Evolutionary conservation across 2,329 filamentous ascomycete genomes (phyloP).

Genomic region (Ophiostoma australiae): DNA sequence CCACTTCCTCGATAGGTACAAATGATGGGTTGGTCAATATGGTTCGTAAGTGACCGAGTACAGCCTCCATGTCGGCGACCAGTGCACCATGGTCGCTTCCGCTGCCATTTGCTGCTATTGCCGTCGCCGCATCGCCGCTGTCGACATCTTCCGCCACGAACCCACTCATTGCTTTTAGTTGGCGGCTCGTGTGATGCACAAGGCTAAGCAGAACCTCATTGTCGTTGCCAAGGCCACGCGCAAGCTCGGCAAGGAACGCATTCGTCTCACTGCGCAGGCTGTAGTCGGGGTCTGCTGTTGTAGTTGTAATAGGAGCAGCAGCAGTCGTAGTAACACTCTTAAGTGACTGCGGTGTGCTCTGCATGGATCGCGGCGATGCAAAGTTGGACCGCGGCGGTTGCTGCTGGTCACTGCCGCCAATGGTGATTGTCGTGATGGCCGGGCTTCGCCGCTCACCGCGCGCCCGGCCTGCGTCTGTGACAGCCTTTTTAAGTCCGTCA

Average conservation of each 20-base stretch:
- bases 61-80: conserved; percentile 65
- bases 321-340: not conserved
- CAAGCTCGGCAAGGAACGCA: conserved; percentile 79
- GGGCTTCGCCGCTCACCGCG: conserved; percentile 53
- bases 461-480: conserved; percentile 64
- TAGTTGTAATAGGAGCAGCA: not conserved
- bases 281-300: conserved; percentile 45
- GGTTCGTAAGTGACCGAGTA: conserved; percentile 74
- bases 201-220: conserved; percentile 77
- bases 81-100: conserved; percentile 53
- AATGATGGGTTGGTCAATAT: conserved; percentile 94
- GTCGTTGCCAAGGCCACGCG: conserved; percentile 79
- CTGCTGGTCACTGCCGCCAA: conserved; percentile 45
- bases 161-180: conserved; percentile 63
- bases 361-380: conserved; percentile 2
- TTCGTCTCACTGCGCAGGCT: conserved; percentile 82
- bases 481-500: conserved; percentile 79
- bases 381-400: conserved; percentile 30
- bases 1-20: conserved; percentile 89
- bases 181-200: conserved; percentile 64
- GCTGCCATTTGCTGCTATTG: conserved; percentile 7
- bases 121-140: conserved; percentile 26
- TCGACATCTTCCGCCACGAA: conserved; percentile 36
- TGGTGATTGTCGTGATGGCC: conserved; percentile 52
- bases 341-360: not conserved